A percentile compares a stretch with the other conserved stretches of the same genome.
These are phyloP conservation scores for Claviceps paspali DNA, from an alignment of 2,329 filamentous ascomycete species.

Conservation along the genomic window DNA sequence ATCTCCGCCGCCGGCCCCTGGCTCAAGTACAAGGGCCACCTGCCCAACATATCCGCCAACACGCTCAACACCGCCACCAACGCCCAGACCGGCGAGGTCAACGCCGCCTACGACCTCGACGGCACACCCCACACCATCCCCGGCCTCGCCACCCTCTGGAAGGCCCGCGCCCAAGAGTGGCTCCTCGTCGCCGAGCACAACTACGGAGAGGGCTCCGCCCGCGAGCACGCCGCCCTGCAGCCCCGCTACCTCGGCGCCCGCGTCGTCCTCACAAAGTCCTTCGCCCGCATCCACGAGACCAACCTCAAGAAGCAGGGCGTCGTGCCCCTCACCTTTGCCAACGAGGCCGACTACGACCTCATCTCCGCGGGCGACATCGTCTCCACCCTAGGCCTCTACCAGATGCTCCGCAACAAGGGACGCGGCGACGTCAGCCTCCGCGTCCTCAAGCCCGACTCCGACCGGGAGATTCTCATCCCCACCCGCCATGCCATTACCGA, in stretches of 20 bases:
- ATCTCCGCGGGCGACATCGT: slow-evolving; percentile 76
- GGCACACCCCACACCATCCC: slow-evolving; percentile 66
- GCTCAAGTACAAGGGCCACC: slow-evolving; percentile 98
- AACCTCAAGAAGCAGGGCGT: slow-evolving; percentile 97
- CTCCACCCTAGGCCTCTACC: slow-evolving; percentile 65
- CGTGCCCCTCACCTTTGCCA: slow-evolving; percentile 77
- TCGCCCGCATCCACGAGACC: slow-evolving; percentile 87
- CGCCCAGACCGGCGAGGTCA: slow-evolving; percentile 82
- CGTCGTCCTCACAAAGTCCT: slow-evolving; percentile 72
- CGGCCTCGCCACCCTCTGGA: slow-evolving; percentile 75
- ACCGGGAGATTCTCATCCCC: slow-evolving; percentile 46
- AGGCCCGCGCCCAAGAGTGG: slow-evolving; percentile 61
- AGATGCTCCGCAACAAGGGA: slow-evolving; percentile 67
- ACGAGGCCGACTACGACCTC: slow-evolving; percentile 76
- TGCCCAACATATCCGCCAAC: slow-evolving; percentile 95
- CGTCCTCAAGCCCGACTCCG: slow-evolving; percentile 23
- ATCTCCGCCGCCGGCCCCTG: slow-evolving; percentile 94
- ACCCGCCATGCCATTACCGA: slow-evolving; percentile 80
- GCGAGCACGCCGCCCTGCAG: slow-evolving; percentile 81
- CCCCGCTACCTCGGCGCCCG: slow-evolving; percentile 80
- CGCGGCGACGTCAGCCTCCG: slow-evolving; percentile 57
- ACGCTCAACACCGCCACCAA: slow-evolving; percentile 92
- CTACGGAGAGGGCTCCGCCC: slow-evolving; percentile 81
- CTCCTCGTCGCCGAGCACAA: slow-evolving; percentile 95
- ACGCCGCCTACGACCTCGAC: slow-evolving; percentile 77